Conservation (phyloP, 805 yeast species). For the Sugiyamaella americana region DNA sequence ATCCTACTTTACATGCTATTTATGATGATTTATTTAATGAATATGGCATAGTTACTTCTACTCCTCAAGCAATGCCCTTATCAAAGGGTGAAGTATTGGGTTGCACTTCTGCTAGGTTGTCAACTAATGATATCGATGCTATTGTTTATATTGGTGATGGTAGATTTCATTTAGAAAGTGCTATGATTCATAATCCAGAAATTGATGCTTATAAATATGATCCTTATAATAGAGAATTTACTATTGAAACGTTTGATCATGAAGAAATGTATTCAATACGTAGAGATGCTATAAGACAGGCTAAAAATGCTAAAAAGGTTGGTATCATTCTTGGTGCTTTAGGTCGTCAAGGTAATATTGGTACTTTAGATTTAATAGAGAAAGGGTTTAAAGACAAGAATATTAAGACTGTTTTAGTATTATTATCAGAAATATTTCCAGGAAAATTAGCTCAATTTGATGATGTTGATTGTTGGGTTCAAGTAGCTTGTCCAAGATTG, state of each 20-base stretch:
- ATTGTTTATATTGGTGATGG: conserved; percentile 96
- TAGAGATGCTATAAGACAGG: conserved; percentile 62
- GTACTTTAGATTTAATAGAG: conserved; percentile 66
- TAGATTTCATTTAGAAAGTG: conserved; percentile 86
- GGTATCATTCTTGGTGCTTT: conserved; percentile 89
- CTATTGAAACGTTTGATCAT: conserved; percentile 84
- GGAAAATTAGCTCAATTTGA: conserved; percentile 86
- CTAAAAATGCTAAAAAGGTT: conserved; percentile 54
- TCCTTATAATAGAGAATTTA: conserved; percentile 88
- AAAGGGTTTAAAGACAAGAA: conserved; percentile 47
- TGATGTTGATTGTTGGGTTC: conserved; percentile 90
- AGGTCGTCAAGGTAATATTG: conserved; percentile 90
- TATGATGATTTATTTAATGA: conserved; percentile 45
- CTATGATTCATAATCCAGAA: conserved; percentile 95
- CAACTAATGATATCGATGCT: conserved; percentile 48
- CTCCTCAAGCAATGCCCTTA: conserved; percentile 89
- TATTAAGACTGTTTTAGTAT: conserved; percentile 67
- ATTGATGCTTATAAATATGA: conserved; percentile 91
- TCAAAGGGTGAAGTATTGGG: conserved; percentile 96
- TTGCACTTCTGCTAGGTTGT: conserved; percentile 81
- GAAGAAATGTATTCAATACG: conserved; percentile 71
- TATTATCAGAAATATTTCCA: conserved; percentile 90
- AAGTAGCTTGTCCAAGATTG: conserved; percentile 94
- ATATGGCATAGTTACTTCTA: conserved; percentile 51
- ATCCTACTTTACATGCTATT: conserved; percentile 83